Conservation (phyloP, 345 rosid species). For the Linum usitatissimum region DNA sequence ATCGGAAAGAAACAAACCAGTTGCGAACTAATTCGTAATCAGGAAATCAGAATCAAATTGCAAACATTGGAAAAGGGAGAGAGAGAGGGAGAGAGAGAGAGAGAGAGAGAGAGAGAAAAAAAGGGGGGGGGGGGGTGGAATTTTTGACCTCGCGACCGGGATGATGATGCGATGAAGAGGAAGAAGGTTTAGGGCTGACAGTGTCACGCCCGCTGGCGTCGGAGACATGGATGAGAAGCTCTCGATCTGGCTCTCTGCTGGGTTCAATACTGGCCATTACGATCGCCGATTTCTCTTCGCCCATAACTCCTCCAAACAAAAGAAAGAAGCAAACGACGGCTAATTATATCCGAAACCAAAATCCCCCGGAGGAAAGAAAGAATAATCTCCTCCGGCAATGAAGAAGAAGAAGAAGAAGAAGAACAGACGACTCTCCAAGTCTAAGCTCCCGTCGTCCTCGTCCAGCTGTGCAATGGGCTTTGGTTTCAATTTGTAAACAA, state of each 20-base stretch:
- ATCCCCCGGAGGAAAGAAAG: background rate
- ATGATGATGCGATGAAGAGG: slow-evolving; percentile 47
- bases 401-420: background rate
- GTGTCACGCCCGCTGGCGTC: slow-evolving; percentile 35
- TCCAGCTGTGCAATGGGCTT: background rate
- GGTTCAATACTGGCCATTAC: slow-evolving; percentile 45
- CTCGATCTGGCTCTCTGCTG: slow-evolving; percentile 58
- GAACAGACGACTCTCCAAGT: background rate
- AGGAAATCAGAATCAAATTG: background rate
- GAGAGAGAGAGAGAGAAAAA: no score
- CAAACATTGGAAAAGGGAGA: background rate
- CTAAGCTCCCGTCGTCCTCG: background rate
- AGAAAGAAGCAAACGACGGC: slow-evolving; percentile 7
- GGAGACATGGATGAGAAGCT: slow-evolving; percentile 79
- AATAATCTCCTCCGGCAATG: background rate
- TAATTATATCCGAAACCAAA: background rate
- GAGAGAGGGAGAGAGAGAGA: no score
- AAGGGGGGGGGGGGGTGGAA: background rate
- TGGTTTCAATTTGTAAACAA: background rate
- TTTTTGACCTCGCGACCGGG: slow-evolving; percentile 68
- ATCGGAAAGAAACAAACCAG: background rate
- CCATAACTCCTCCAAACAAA: slow-evolving; percentile 31
- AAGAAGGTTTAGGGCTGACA: slow-evolving; percentile 59
- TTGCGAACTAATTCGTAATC: background rate
- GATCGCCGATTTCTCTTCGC: slow-evolving; percentile 65